phyloP scores from a whole-genome alignment of 306 rosid genomes.

The Corylus heterophylla region DNA sequence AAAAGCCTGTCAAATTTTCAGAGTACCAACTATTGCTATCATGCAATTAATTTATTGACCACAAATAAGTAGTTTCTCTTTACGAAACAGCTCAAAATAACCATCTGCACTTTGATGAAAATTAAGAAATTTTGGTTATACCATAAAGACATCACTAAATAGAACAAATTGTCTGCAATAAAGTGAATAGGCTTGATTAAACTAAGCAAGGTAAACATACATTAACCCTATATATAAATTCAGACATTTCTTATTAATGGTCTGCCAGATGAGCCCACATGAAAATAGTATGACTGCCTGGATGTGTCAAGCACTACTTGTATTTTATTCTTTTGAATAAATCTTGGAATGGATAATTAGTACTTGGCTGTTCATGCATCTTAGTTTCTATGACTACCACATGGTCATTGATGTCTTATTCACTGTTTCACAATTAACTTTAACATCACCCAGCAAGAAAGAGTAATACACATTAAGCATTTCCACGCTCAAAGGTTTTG shows the following conservation, averaged over 20 bases:
- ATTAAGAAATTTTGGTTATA: background rate
- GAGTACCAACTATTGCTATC: background rate
- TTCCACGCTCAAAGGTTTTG: background rate
- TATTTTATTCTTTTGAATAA: background rate
- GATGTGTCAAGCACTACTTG: background rate
- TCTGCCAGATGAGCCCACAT: background rate
- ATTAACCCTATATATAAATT: background rate
- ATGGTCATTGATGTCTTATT: background rate
- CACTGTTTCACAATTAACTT: background rate
- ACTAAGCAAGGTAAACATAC: background rate
- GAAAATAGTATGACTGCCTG: background rate
- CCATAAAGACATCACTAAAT: background rate
- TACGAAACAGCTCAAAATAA: background rate
- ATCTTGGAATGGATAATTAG: background rate
- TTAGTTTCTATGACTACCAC: background rate
- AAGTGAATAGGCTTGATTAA: background rate
- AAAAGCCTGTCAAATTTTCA: background rate
- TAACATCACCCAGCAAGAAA: background rate
- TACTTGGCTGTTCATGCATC: background rate
- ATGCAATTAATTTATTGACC: background rate
- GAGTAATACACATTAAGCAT: background rate
- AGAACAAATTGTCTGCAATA: background rate
- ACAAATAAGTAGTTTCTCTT: background rate
- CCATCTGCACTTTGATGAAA: background rate
- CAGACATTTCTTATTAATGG: background rate